Conservation (phyloP, 2,329 filamentous ascomycete genomes). For the Fusarium guadeloupense region DNA sequence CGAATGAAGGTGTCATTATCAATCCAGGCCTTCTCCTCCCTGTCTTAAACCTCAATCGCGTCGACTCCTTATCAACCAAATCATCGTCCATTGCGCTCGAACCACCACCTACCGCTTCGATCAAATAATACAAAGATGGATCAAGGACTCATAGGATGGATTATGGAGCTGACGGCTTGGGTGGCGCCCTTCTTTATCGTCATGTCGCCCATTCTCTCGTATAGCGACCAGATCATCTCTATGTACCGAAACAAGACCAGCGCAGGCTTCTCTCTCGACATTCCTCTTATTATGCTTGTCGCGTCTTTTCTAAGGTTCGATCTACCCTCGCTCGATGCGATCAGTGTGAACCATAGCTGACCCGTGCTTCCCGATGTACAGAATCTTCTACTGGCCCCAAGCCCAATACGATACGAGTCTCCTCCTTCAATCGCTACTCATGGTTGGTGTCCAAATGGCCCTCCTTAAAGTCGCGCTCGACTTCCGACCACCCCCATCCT, state of each 20-base stretch:
- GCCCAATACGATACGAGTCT: slow-evolving; percentile 71
- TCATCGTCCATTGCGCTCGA: not conserved
- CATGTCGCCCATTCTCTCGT: slow-evolving; percentile 70
- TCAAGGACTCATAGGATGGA: slow-evolving; percentile 33
- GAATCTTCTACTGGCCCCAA: slow-evolving; percentile 76
- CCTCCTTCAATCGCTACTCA: slow-evolving; percentile 71
- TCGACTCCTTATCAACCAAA: slow-evolving; percentile 2
- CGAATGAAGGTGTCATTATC: slow-evolving; percentile 18
- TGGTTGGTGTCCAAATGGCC: slow-evolving; percentile 70
- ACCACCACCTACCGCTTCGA: not conserved
- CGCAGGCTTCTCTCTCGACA: slow-evolving; percentile 75
- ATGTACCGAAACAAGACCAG: slow-evolving; percentile 73
- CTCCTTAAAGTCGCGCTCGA: slow-evolving; percentile 75
- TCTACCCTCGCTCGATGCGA: not conserved
- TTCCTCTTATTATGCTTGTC: slow-evolving; percentile 76
- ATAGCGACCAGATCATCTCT: slow-evolving; percentile 71
- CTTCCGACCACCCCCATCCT: slow-evolving; percentile 67
- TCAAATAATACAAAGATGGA: slow-evolving; percentile 13
- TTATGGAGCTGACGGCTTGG: slow-evolving; percentile 56
- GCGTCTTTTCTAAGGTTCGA: slow-evolving; percentile 71
- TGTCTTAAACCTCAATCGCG: slow-evolving; percentile 4
- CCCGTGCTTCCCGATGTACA: slow-evolving; percentile 45
- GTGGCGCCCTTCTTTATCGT: slow-evolving; percentile 71
- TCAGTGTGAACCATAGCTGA: slow-evolving; percentile 24
- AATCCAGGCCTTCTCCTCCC: not conserved